Percentiles rank a stretch among this genome's conserved stretches.
Evolutionary conservation across 2,329 filamentous ascomycete species (phyloP).

Genomic region (Alternaria brassicicola): DNA sequence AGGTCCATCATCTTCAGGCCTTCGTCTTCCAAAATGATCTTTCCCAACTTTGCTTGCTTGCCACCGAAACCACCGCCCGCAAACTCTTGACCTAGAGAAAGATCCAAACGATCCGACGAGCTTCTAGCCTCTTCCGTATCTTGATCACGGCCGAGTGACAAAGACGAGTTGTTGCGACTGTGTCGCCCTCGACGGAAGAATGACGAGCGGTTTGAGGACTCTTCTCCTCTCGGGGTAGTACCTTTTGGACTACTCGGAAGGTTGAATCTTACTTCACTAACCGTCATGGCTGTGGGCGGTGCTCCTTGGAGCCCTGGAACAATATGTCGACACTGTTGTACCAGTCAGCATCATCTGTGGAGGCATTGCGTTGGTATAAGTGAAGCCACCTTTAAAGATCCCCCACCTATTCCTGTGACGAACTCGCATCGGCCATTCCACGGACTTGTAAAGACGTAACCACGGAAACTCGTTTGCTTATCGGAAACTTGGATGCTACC

Average conservation of each 20-base stretch:
- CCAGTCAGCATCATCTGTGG: not conserved
- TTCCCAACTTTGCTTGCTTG: conserved; percentile 89
- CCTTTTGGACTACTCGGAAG: conserved; percentile 64
- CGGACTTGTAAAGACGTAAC: conserved; percentile 80
- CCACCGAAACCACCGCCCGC: conserved; percentile 87
- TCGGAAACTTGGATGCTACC: conserved; percentile 50
- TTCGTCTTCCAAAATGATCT: conserved; percentile 86
- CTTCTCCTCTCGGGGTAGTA: conserved; percentile 40
- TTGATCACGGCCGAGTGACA: conserved; percentile 28
- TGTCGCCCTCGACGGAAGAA: conserved; percentile 43
- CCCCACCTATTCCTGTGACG: conserved; percentile 75
- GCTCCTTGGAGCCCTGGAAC: conserved; percentile 57
- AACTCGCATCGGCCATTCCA: conserved; percentile 92
- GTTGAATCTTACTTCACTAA: conserved; percentile 91
- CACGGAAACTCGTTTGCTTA: conserved; percentile 59
- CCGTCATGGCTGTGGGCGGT: conserved; percentile 52
- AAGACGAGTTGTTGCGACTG: conserved; percentile 37
- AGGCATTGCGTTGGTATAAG: not conserved
- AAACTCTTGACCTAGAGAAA: conserved; percentile 78
- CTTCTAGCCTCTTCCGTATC: conserved; percentile 26
- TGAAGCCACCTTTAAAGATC: conserved; percentile 62
- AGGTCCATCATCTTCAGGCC: conserved; percentile 96
- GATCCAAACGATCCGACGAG: conserved; percentile 63
- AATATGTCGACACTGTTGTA: conserved; percentile 67
- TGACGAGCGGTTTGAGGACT: conserved; percentile 42